A percentile compares a stretch with the other conserved stretches of the same genome.
phyloP scores from a whole-genome alignment of 768 basidiomycete genomes.

The Amanita muscaria region DNA sequence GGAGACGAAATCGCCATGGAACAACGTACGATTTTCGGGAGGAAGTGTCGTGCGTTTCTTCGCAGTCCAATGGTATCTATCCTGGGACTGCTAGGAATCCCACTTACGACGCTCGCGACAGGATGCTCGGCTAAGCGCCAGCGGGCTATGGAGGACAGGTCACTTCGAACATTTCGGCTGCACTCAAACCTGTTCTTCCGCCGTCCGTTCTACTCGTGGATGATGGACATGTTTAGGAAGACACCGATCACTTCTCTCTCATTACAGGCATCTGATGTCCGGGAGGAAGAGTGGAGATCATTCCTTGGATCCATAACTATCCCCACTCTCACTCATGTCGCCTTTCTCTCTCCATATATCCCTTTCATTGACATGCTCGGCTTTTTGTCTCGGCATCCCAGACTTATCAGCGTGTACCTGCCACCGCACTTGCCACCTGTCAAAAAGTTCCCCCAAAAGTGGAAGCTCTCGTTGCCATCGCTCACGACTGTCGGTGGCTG shows the following conservation, averaged over 20 bases:
- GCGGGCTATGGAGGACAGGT: conserved; percentile 1
- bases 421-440: conserved; percentile 11
- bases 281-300: conserved; percentile 11
- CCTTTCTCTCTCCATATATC: conserved; percentile 12
- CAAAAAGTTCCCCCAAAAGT: conserved; percentile 4
- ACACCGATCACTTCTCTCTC: conserved; percentile 16
- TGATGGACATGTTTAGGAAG: conserved; percentile 12
- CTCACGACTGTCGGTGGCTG: conserved; percentile 16
- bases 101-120: background rate
- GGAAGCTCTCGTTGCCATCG: conserved; percentile 10
- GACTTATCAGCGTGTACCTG: conserved; percentile 14
- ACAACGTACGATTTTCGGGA: background rate
- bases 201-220: conserved; percentile 18
- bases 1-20: background rate
- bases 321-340: conserved; percentile 14
- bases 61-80: background rate
- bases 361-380: conserved; percentile 14
- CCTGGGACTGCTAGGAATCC: background rate
- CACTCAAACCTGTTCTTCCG: conserved; percentile 16
- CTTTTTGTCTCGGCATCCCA: conserved; percentile 20
- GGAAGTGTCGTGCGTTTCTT: conserved; percentile 3
- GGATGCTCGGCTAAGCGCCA: background rate
- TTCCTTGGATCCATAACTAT: conserved; percentile 15
- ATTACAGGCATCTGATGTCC: conserved; percentile 12
- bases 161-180: conserved; percentile 12